Evolutionary conservation across 257 asterid genomes (phyloP).

Genomic region (Linaria vulgaris): DNA sequence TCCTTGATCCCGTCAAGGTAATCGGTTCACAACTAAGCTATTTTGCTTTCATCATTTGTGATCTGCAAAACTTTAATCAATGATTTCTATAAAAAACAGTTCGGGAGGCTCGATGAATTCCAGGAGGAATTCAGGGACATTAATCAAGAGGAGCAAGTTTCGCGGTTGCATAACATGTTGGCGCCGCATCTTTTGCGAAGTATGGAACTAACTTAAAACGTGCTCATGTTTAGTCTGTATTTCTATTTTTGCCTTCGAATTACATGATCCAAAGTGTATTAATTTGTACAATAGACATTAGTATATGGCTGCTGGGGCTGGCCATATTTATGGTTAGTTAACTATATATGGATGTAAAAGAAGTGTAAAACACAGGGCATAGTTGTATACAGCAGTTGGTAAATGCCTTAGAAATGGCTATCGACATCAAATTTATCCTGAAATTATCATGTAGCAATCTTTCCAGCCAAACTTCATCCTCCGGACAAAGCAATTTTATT

Average conservation of each 20-base stretch:
- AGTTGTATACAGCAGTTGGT: conserved; percentile 21
- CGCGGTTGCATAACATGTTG: conserved; percentile 95
- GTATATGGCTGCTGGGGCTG: conserved; percentile 7
- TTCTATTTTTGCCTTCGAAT: conserved; percentile 14
- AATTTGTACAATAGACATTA: background rate
- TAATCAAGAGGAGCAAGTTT: conserved; percentile 90
- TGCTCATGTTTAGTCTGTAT: conserved; percentile 19
- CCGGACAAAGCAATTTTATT: conserved; percentile 13
- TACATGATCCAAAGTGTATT: conserved; percentile 8
- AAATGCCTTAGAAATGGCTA: background rate
- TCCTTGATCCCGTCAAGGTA: conserved; percentile 99
- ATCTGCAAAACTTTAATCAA: background rate
- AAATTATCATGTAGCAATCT: background rate
- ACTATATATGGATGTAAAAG: conserved; percentile 20
- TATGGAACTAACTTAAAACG: conserved; percentile 39
- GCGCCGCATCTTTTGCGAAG: conserved; percentile 97
- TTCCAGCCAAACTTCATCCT: background rate
- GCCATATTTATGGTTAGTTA: conserved; percentile 18
- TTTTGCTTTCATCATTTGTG: conserved; percentile 16
- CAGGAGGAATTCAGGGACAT: conserved; percentile 99
- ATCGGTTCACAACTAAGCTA: conserved; percentile 10
- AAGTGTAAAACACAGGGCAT: conserved; percentile 15
- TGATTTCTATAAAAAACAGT: conserved; percentile 49
- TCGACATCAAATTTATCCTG: conserved; percentile 2
- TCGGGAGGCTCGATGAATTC: conserved; percentile 89